Percentiles rank a stretch among this genome's conserved stretches.
Evolutionary conservation across 495 filamentous ascomycete genomes (phyloP).

Genomic region (Aspergillus sparsus): DNA sequence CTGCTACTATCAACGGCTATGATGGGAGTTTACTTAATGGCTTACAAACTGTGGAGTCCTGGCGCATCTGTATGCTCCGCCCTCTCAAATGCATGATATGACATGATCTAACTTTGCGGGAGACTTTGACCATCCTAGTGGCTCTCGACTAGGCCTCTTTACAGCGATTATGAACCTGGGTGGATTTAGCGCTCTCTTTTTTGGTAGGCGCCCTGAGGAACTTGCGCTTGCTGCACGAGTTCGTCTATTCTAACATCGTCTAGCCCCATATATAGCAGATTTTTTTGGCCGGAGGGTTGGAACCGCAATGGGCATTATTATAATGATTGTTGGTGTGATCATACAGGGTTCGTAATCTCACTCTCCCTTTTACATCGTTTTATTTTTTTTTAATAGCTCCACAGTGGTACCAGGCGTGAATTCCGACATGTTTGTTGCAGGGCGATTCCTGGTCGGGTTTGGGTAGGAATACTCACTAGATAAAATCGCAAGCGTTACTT

Average conservation of each 20-base stretch:
- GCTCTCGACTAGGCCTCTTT: conserved; percentile 2
- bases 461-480: too few species aligned
- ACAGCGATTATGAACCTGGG: conserved; percentile 13
- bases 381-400: not conserved
- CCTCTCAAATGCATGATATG: not conserved
- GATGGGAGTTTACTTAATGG: conserved; percentile 10
- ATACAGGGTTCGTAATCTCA: not conserved
- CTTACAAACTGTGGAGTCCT: conserved; percentile 4
- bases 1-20: conserved; percentile 11
- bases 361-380: not conserved
- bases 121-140: conserved; percentile 4
- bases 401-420: conserved; percentile 5
- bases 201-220: conserved; percentile 1
- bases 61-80: not conserved
- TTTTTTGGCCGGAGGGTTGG: conserved; percentile 3
- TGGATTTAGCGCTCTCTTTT: conserved; percentile 8
- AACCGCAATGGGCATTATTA: not conserved
- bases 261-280: conserved; percentile 11
- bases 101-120: not conserved
- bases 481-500: too few species aligned
- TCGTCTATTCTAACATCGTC: not conserved
- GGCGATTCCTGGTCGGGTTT: conserved; percentile 11
- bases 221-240: not conserved
- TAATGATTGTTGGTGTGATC: conserved; percentile 3
- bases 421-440: conserved; percentile 6